Percentiles rank a stretch among this genome's conserved stretches.
These are phyloP conservation scores for Aurantiochytrium sp. DNA, from an alignment of 108 stramenopile genomes.

Conservation along the genomic window DNA sequence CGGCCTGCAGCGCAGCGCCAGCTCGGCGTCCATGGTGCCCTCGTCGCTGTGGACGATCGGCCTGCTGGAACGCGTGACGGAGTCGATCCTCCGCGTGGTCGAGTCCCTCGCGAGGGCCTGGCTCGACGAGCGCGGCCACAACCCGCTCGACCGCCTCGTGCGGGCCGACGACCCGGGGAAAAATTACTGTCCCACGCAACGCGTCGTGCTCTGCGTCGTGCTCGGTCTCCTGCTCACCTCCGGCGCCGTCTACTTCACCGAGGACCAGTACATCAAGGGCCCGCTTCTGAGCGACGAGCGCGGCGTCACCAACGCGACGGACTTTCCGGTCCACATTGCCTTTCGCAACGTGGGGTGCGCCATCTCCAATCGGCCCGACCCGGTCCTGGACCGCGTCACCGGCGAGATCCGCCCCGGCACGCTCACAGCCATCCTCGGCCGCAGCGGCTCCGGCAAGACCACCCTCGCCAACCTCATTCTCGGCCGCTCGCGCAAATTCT, in stretches of 20 bases:
- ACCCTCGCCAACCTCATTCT: background rate
- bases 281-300: constrained; percentile 14
- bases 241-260: background rate
- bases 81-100: background rate
- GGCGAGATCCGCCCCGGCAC: background rate
- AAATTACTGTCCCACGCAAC: background rate
- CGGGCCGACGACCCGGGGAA: background rate
- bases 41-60: background rate
- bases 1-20: background rate
- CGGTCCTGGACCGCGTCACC: background rate
- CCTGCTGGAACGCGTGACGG: background rate
- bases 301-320: background rate
- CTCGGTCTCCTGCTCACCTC: background rate
- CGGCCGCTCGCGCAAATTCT: background rate
- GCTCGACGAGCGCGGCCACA: background rate
- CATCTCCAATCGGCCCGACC: background rate
- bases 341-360: background rate
- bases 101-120: background rate
- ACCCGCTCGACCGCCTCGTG: background rate
- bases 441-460: constrained; percentile 24
- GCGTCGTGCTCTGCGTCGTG: background rate
- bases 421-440: background rate
- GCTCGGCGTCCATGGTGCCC: too few species aligned
- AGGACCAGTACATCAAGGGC: background rate
- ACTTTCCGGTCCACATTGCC: constrained; percentile 21